Evolutionary conservation across 2,329 filamentous ascomycete genomes (phyloP), one percentile per base, ranked within the genome.

Genomic region (Hypomyces perniciosus): DNA sequence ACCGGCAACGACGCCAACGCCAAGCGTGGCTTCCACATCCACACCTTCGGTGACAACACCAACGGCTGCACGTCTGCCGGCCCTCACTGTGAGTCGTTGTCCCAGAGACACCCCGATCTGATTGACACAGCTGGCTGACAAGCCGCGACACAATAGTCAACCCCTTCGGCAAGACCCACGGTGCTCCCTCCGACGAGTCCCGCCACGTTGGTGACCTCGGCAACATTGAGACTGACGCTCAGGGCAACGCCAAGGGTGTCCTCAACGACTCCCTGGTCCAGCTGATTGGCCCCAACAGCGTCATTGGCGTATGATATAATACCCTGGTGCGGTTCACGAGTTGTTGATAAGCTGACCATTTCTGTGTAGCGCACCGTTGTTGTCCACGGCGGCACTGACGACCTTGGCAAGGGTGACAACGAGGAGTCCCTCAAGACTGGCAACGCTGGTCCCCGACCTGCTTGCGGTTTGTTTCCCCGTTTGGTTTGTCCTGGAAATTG

Each of bases 31-130:
- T 90, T 97, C 82, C 93, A 99, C 81, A 85, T 99, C 68, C 93
- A 99, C 80, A 89, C 93, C 73, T 99, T 96, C 68, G 93, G 93
- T 72, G 93, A 97, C 83, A 97, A 97, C 83, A 97, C 93, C 81
- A 99, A 99, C 77, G 93, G 93, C 73, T 99, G 93, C 88, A 97
- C 92, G 61, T 95, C 88, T 61, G 93, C 93, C 61, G 93, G 93
- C 49, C 92, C 93, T 74, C 93, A 99, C 80, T 99, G 90, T 95
- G 78, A 70, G 88, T 76, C 34, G 10, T 10, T 42, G 20, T 20
- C 20, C 20, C 20, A 20, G 2, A 20, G 20, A 20, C 20, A 20
- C 20, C 20, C 20, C 20, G 20, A 20, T 20, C 20, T 20, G 20
- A 20, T 20, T 2, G 20, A 20, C 20, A 20, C 20, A 20, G 20